phyloP scores from a whole-genome alignment of 352 stramenopile genomes.

The Lagenidium sp. region DNA sequence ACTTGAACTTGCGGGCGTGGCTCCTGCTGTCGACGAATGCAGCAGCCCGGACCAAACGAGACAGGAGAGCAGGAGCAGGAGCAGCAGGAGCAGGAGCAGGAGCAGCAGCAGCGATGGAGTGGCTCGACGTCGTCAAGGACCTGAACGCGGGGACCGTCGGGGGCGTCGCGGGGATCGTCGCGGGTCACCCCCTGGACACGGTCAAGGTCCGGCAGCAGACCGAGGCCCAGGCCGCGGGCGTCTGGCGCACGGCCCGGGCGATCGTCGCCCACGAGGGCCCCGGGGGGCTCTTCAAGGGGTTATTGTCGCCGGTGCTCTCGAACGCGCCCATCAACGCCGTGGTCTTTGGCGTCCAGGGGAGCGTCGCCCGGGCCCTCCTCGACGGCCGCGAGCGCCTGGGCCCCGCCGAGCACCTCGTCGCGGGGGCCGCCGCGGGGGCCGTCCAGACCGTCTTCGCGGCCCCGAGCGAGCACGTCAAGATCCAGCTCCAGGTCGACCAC shows the following conservation, averaged over 20 bases:
- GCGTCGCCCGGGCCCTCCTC: slow-evolving; percentile 33
- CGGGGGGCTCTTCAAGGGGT: slow-evolving; percentile 58
- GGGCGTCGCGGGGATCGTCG: slow-evolving; percentile 66
- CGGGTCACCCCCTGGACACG: slow-evolving; percentile 78
- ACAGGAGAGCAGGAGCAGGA: too few relatives aligned
- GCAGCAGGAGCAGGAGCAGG: too few relatives aligned
- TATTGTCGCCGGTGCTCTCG: slow-evolving; percentile 69
- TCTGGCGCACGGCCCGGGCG: slow-evolving; percentile 35
- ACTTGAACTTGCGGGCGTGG: too few relatives aligned
- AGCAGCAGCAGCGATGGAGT: slow-evolving; percentile 42
- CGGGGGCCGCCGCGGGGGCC: slow-evolving; percentile 45
- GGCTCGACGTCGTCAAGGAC: slow-evolving; percentile 76
- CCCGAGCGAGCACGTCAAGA: slow-evolving; percentile 77
- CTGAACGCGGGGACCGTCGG: slow-evolving; percentile 77
- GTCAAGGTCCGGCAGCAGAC: slow-evolving; percentile 85
- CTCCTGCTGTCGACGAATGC: too few relatives aligned
- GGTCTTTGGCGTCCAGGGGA: slow-evolving; percentile 71
- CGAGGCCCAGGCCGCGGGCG: slow-evolving; percentile 15
- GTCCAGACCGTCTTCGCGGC: slow-evolving; percentile 67
- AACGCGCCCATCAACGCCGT: slow-evolving; percentile 84
- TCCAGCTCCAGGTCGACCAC: slow-evolving; percentile 69
- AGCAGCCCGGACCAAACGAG: too few relatives aligned
- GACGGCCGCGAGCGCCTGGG: slow-evolving; percentile 22
- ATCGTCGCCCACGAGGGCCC: slow-evolving; percentile 52
- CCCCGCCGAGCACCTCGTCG: slow-evolving; percentile 38